Evolutionary conservation across 352 stramenopile genomes (phyloP).

Genomic region (Pythium grandisporangium): DNA sequence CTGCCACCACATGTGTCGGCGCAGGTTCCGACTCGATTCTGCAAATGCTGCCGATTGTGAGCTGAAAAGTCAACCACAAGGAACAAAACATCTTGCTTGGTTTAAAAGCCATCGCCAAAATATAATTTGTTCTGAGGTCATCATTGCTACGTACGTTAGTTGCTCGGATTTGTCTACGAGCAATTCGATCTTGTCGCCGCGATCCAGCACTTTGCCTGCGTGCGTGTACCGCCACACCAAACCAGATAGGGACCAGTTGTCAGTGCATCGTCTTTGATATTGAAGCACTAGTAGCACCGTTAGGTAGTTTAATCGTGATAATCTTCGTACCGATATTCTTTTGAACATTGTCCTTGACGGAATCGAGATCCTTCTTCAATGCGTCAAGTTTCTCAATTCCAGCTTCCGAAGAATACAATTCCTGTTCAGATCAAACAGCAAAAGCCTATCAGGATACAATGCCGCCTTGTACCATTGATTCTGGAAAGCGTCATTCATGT

Average conservation of each 20-base stretch:
- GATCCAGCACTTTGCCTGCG: constrained; percentile 77
- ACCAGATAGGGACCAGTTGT: too few relatives aligned
- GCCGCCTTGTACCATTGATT: too few relatives aligned
- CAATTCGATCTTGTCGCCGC: constrained; percentile 83
- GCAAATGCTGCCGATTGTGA: constrained; percentile 76
- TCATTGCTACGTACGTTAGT: constrained; percentile 53
- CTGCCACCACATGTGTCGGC: constrained; percentile 76
- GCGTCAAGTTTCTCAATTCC: constrained; percentile 70
- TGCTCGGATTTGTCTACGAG: constrained; percentile 83
- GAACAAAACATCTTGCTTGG: background rate
- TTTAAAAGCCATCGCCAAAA: too few relatives aligned
- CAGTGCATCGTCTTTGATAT: constrained; percentile 9
- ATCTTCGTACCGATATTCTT: constrained; percentile 84
- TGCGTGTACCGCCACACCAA: too few relatives aligned
- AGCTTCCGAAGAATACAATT: constrained; percentile 68
- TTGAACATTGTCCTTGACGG: constrained; percentile 70
- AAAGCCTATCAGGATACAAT: too few relatives aligned
- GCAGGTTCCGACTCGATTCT: constrained; percentile 73
- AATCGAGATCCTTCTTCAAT: constrained; percentile 74
- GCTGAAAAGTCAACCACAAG: constrained; percentile 24
- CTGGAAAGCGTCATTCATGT: too few relatives aligned
- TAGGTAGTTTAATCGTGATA: too few relatives aligned
- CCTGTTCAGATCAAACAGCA: constrained; percentile 25
- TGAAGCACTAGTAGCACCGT: too few relatives aligned
- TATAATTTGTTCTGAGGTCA: too few relatives aligned